Evolutionary conservation across 1,284 basidiomycete species (phyloP).

Genomic region (Kwoniella shivajii): DNA sequence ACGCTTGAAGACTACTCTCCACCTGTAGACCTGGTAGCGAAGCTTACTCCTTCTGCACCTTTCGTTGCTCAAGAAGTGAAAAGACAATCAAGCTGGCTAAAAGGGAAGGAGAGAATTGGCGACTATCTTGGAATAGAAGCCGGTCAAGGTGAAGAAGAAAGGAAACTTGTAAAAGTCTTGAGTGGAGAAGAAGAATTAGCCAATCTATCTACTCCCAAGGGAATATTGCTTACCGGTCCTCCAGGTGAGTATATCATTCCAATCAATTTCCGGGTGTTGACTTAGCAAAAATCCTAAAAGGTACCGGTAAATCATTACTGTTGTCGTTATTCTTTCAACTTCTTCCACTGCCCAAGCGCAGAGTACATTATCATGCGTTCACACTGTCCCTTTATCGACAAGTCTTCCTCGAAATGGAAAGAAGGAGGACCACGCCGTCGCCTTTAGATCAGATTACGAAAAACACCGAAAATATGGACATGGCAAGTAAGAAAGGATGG

Average conservation of each 20-base stretch:
- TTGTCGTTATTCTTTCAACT: slow-evolving; percentile 68
- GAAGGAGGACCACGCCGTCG: slow-evolving; percentile 35
- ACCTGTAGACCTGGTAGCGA: slow-evolving; percentile 46
- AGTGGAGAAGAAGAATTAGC: slow-evolving; percentile 65
- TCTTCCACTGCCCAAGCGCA: slow-evolving; percentile 63
- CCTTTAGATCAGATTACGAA: slow-evolving; percentile 29
- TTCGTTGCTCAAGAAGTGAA: slow-evolving; percentile 13
- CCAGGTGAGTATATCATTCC: slow-evolving; percentile 37
- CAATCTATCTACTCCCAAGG: slow-evolving; percentile 63
- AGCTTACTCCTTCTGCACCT: slow-evolving; percentile 42
- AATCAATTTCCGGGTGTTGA: neutral
- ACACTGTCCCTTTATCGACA: slow-evolving; percentile 67
- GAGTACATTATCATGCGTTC: slow-evolving; percentile 70
- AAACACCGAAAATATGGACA: slow-evolving; percentile 55
- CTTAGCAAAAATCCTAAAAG: slow-evolving; percentile 24
- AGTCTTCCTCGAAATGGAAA: slow-evolving; percentile 54
- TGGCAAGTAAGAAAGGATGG: slow-evolving; percentile 45
- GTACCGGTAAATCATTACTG: slow-evolving; percentile 64
- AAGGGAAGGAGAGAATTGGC: slow-evolving; percentile 22
- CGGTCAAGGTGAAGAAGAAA: slow-evolving; percentile 27
- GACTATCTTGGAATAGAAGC: slow-evolving; percentile 16
- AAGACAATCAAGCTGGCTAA: slow-evolving; percentile 23
- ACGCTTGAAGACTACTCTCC: slow-evolving; percentile 48
- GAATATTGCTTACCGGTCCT: slow-evolving; percentile 59
- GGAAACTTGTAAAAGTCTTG: slow-evolving; percentile 59